Evolutionary conservation across 345 rosid species (phyloP).

Genomic region (Lepidium africanum): DNA sequence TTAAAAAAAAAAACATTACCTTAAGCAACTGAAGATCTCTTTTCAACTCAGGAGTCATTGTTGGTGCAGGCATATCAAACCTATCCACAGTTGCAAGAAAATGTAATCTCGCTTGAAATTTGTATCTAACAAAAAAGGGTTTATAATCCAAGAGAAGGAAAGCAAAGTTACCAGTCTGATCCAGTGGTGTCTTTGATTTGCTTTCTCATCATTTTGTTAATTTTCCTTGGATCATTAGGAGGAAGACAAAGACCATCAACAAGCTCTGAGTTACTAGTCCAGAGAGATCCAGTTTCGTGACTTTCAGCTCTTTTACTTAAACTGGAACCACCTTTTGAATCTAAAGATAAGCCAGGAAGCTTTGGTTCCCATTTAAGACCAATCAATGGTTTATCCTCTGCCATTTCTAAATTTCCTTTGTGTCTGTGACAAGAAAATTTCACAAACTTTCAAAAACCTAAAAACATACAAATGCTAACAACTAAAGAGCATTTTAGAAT

Average conservation of each 20-base stretch:
- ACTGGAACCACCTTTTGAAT: not conserved
- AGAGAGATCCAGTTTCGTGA: conserved; percentile 38
- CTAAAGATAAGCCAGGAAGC: conserved; percentile 34
- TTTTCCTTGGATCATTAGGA: conserved; percentile 58
- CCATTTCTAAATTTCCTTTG: conserved; percentile 26
- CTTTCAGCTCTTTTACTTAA: conserved; percentile 12
- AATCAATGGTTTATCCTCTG: conserved; percentile 52
- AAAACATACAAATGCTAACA: too few relatives aligned
- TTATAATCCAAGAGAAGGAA: not conserved
- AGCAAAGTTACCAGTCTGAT: conserved; percentile 43
- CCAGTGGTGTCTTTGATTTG: conserved; percentile 73
- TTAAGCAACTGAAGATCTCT: conserved; percentile 87
- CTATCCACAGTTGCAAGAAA: conserved; percentile 27
- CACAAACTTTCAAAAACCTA: too few relatives aligned
- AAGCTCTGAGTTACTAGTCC: conserved; percentile 56
- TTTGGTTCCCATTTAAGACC: conserved; percentile 87
- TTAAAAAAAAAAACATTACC: conserved; percentile 29
- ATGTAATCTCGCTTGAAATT: not conserved
- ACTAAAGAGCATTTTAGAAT: too few relatives aligned
- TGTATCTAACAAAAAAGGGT: not conserved
- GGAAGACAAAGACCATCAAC: conserved; percentile 79
- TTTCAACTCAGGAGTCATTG: conserved; percentile 76
- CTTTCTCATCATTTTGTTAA: conserved; percentile 58
- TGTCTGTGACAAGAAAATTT: not conserved
- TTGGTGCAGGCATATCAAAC: conserved; percentile 95